Conservation (phyloP, 257 asterid genomes). For the Orobanche coerulescens region DNA sequence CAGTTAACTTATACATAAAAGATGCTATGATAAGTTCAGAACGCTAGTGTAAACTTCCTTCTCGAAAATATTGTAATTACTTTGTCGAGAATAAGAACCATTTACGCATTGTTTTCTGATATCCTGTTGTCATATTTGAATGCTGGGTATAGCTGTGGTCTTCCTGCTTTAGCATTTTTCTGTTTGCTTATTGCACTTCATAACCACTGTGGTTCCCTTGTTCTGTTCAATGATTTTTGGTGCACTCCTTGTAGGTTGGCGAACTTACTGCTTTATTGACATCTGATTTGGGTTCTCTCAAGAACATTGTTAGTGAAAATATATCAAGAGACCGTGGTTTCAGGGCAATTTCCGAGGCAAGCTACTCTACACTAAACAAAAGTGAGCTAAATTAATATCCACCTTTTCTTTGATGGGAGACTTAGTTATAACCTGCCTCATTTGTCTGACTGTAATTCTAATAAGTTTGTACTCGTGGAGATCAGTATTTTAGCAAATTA, state of each 20-base stretch:
- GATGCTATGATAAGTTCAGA: background rate
- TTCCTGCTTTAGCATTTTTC: background rate
- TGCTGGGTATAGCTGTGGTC: background rate
- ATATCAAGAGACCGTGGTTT: slow-evolving; percentile 97
- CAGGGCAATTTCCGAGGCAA: slow-evolving; percentile 98
- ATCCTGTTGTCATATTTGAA: background rate
- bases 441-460: slow-evolving; percentile 5
- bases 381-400: slow-evolving; percentile 48
- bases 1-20: background rate
- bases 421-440: background rate
- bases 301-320: slow-evolving; percentile 81
- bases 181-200: background rate
- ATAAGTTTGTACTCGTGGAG: background rate
- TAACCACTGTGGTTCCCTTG: background rate
- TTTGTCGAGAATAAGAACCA: slow-evolving; percentile 14
- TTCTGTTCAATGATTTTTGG: slow-evolving; percentile 13
- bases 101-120: background rate
- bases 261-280: slow-evolving; percentile 84
- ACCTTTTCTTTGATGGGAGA: slow-evolving; percentile 16
- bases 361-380: slow-evolving; percentile 61
- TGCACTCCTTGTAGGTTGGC: slow-evolving; percentile 60
- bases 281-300: slow-evolving; percentile 86
- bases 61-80: background rate
- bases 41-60: background rate
- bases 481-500: slow-evolving; percentile 4